phyloP scores from a whole-genome alignment of 805 yeast genomes.

The Ogataea philodendri region DNA sequence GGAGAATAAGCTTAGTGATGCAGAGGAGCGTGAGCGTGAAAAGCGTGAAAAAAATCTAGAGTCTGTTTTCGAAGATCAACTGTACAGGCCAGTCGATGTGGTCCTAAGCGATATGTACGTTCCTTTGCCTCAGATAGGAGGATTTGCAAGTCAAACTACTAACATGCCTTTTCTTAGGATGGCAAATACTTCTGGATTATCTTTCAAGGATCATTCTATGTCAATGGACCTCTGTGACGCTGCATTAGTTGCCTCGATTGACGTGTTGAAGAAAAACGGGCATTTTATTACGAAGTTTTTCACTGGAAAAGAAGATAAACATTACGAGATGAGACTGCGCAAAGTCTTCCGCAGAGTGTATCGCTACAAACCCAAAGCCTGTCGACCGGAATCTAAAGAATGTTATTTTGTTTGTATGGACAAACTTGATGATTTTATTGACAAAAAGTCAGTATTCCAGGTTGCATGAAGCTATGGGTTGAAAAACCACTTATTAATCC shows the following conservation, averaged over 20 bases:
- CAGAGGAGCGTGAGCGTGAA: slow-evolving; percentile 11
- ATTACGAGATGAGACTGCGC: slow-evolving; percentile 57
- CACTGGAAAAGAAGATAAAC: slow-evolving; percentile 74
- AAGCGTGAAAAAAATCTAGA: slow-evolving; percentile 1
- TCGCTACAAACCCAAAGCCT: slow-evolving; percentile 77
- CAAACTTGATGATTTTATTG: slow-evolving; percentile 39
- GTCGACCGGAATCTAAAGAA: slow-evolving; percentile 78
- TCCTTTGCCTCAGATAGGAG: slow-evolving; percentile 51
- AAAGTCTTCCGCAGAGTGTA: slow-evolving; percentile 60
- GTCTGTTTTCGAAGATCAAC: slow-evolving; percentile 4
- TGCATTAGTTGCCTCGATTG: slow-evolving; percentile 73
- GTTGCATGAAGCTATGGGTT: too few relatives aligned
- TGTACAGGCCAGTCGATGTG: slow-evolving; percentile 57
- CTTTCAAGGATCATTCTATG: slow-evolving; percentile 74
- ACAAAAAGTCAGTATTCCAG: slow-evolving; percentile 45
- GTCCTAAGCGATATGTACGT: slow-evolving; percentile 83
- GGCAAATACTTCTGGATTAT: slow-evolving; percentile 85
- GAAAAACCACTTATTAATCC: too few relatives aligned
- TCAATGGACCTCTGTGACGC: slow-evolving; percentile 94
- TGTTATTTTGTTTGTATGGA: slow-evolving; percentile 72
- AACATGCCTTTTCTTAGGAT: slow-evolving; percentile 84
- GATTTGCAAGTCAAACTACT: slow-evolving; percentile 62
- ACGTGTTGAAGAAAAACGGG: slow-evolving; percentile 70
- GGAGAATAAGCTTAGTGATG: slow-evolving; percentile 13
- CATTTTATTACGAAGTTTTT: slow-evolving; percentile 77